Conservation (phyloP, 2,329 filamentous ascomycete species). For the Ophiostoma populinum region DNA sequence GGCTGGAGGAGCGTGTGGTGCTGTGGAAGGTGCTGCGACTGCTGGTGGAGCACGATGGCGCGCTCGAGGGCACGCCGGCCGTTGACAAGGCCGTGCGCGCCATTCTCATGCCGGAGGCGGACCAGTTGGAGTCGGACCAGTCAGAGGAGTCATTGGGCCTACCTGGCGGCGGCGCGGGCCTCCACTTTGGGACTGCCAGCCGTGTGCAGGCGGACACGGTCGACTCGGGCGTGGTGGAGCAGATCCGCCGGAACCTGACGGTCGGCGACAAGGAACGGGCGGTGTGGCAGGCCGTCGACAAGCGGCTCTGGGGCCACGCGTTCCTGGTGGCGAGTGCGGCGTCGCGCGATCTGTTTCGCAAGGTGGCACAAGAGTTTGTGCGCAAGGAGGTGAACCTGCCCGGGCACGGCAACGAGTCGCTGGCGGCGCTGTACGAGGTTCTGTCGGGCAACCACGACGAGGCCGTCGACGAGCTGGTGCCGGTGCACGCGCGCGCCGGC, state of each 20-base stretch:
- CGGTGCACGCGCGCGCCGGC: slow-evolving; percentile 77
- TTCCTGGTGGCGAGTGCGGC: slow-evolving; percentile 70
- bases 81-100: slow-evolving; percentile 61
- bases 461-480: slow-evolving; percentile 88
- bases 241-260: slow-evolving; percentile 56
- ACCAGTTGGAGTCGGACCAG: slow-evolving; percentile 1
- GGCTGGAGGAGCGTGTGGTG: slow-evolving; percentile 60
- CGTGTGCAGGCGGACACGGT: slow-evolving; percentile 37
- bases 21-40: slow-evolving; percentile 75
- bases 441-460: slow-evolving; percentile 90
- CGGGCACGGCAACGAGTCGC: slow-evolving; percentile 64
- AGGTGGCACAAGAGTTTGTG: slow-evolving; percentile 89
- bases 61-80: slow-evolving; percentile 52
- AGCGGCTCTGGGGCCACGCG: slow-evolving; percentile 88
- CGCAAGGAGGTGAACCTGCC: slow-evolving; percentile 80
- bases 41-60: slow-evolving; percentile 74
- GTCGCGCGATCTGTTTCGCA: slow-evolving; percentile 73
- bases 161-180: slow-evolving; percentile 6
- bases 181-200: background rate
- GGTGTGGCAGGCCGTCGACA: slow-evolving; percentile 84
- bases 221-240: slow-evolving; percentile 51
- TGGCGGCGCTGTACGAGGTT: slow-evolving; percentile 84
- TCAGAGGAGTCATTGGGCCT: slow-evolving; percentile 6
- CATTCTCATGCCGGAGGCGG: slow-evolving; percentile 30
- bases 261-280: slow-evolving; percentile 77